phyloP scores from a whole-genome alignment of 2,329 filamentous ascomycete genomes.

The Coniochaeta ligniaria region DNA sequence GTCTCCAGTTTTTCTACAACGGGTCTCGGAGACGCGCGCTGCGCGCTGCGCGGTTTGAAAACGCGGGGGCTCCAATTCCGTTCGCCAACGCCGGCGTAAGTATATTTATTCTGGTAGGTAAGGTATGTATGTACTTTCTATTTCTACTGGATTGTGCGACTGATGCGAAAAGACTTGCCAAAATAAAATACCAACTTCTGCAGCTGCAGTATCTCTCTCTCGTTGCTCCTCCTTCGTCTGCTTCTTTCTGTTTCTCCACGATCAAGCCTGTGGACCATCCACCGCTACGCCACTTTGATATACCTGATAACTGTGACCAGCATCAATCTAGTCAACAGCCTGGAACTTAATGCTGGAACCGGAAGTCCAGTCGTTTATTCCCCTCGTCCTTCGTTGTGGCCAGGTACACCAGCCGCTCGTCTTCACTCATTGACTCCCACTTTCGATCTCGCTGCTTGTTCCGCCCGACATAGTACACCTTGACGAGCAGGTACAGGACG shows the following conservation, averaged over 20 bases:
- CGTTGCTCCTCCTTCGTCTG: background rate
- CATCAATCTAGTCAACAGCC: background rate
- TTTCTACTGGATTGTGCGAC: too few relatives aligned
- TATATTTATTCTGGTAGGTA: too few relatives aligned
- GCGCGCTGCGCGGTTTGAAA: too few relatives aligned
- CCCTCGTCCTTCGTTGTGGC: constrained; percentile 22
- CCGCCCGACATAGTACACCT: constrained; percentile 25
- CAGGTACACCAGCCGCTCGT: constrained; percentile 20
- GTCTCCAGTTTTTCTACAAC: too few relatives aligned
- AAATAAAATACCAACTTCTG: background rate
- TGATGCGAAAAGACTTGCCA: too few relatives aligned
- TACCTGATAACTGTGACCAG: background rate
- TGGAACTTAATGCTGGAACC: constrained; percentile 22
- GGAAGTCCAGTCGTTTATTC: constrained; percentile 25
- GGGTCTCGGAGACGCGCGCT: too few relatives aligned
- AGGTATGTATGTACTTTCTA: too few relatives aligned
- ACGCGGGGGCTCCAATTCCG: too few relatives aligned
- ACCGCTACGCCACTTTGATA: background rate
- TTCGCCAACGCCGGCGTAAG: too few relatives aligned
- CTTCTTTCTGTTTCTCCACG: background rate
- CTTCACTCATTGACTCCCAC: constrained; percentile 22
- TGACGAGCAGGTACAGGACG: constrained; percentile 19
- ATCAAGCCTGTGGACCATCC: background rate
- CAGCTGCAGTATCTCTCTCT: too few relatives aligned
- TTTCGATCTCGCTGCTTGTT: constrained; percentile 19